Conservation (phyloP, 306 rosid species). For the Vigna nakashimae region DNA sequence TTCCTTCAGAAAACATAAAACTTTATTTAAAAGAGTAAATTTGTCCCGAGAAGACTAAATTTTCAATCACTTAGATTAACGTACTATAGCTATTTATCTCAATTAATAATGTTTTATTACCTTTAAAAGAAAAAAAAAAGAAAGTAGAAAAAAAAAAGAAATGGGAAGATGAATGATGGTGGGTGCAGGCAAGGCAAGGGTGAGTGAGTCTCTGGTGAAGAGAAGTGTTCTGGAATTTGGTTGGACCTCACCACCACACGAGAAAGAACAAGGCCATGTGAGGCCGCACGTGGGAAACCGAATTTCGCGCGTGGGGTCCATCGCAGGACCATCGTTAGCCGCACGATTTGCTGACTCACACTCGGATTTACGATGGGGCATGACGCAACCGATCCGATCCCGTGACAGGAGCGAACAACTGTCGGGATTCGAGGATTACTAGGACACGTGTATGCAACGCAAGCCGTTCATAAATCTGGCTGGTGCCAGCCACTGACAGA, state of each 20-base stretch:
- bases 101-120: background rate
- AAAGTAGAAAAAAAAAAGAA: background rate
- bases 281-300: slow-evolving; percentile 46
- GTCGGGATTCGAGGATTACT: slow-evolving; percentile 74
- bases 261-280: slow-evolving; percentile 49
- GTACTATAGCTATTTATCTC: background rate
- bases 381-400: slow-evolving; percentile 41
- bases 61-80: no score
- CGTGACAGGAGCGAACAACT: slow-evolving; percentile 36
- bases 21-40: no score
- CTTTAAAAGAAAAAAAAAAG: background rate
- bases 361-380: background rate
- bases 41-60: background rate
- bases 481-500: slow-evolving; percentile 55
- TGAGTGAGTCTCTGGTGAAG: background rate
- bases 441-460: slow-evolving; percentile 53
- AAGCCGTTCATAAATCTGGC: slow-evolving; percentile 6
- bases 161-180: background rate
- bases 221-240: slow-evolving; percentile 41
- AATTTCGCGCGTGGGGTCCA: slow-evolving; percentile 40
- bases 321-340: slow-evolving; percentile 1
- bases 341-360: slow-evolving; percentile 22
- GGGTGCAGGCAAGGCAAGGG: background rate
- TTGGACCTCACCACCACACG: slow-evolving; percentile 48
- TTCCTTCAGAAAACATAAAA: no score